Evolutionary conservation across 2,329 filamentous ascomycete species (phyloP).

Genomic region (Akanthomyces uredinophilus): DNA sequence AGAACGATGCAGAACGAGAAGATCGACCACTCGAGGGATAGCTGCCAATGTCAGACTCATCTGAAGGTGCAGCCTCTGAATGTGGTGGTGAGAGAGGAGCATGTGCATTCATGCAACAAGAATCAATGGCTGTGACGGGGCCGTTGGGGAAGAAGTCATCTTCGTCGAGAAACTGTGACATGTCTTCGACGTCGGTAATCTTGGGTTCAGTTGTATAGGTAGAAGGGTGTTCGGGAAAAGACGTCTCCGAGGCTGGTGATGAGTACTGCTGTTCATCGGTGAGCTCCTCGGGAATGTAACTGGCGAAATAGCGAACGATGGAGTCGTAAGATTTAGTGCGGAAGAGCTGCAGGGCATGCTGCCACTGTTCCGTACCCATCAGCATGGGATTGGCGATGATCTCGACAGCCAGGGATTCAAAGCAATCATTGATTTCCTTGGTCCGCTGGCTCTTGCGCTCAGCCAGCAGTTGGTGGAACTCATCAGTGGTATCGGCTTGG

Average conservation of each 20-base stretch:
- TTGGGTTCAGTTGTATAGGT: slow-evolving; percentile 33
- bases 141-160: slow-evolving; percentile 29
- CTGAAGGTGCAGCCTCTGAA: slow-evolving; percentile 45
- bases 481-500: slow-evolving; percentile 43
- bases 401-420: slow-evolving; percentile 54
- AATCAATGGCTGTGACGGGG: slow-evolving; percentile 41
- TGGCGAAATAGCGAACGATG: slow-evolving; percentile 55
- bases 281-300: slow-evolving; percentile 50
- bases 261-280: slow-evolving; percentile 29
- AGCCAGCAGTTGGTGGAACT: slow-evolving; percentile 51
- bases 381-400: slow-evolving; percentile 56
- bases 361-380: slow-evolving; percentile 56
- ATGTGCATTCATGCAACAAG: slow-evolving; percentile 26
- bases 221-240: slow-evolving; percentile 11
- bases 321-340: slow-evolving; percentile 55
- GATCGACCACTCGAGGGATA: slow-evolving; percentile 33
- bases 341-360: slow-evolving; percentile 53
- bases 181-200: slow-evolving; percentile 35
- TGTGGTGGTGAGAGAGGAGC: slow-evolving; percentile 37
- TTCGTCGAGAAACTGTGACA: slow-evolving; percentile 39
- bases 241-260: slow-evolving; percentile 33
- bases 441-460: slow-evolving; percentile 50
- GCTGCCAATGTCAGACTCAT: slow-evolving; percentile 29
- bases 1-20: slow-evolving; percentile 47
- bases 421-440: slow-evolving; percentile 48